These are phyloP conservation scores for Escovopsis sp. DNA, from an alignment of 2,329 filamentous ascomycete genomes.

Conservation along the genomic window DNA sequence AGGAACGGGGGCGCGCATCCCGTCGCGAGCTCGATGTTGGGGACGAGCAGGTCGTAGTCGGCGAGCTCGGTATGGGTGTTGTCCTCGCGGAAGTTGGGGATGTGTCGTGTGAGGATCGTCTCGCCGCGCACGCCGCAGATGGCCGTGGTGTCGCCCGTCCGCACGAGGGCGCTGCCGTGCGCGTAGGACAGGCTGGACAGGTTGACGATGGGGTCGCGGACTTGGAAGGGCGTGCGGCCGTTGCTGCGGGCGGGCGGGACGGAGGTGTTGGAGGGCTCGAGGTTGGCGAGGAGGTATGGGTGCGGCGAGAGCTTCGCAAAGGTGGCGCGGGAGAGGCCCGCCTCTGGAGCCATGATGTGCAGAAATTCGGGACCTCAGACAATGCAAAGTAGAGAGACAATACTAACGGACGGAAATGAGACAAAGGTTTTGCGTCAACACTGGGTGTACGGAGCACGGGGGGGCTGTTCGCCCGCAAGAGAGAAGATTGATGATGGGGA, in stretches of 20 bases:
- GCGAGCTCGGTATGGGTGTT: slow-evolving; percentile 32
- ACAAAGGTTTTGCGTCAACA: neutral
- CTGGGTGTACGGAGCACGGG: no score
- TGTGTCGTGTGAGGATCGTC: slow-evolving; percentile 60
- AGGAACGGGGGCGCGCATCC: slow-evolving; percentile 78
- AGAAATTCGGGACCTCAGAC: no score
- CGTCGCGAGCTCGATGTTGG: slow-evolving; percentile 85
- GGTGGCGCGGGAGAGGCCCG: slow-evolving; percentile 44
- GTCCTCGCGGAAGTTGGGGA: slow-evolving; percentile 47
- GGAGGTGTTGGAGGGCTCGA: slow-evolving; percentile 43
- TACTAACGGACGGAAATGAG: neutral
- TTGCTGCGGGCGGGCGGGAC: slow-evolving; percentile 56
- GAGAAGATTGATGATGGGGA: no score
- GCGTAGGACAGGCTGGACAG: slow-evolving; percentile 75
- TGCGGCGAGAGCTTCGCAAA: slow-evolving; percentile 85
- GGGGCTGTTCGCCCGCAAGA: no score
- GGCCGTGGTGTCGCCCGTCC: slow-evolving; percentile 81
- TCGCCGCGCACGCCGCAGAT: slow-evolving; percentile 87
- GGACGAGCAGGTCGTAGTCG: slow-evolving; percentile 65
- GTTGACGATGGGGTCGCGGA: slow-evolving; percentile 63
- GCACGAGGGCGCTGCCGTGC: slow-evolving; percentile 77
- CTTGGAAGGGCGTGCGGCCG: slow-evolving; percentile 55
- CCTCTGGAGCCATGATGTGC: slow-evolving; percentile 16
- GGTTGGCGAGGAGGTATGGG: slow-evolving; percentile 79
- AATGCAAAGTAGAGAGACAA: neutral